These are phyloP conservation scores for Adiantum capillusveneris DNA, from an alignment of 75 land plant genomes.

Conservation along the genomic window DNA sequence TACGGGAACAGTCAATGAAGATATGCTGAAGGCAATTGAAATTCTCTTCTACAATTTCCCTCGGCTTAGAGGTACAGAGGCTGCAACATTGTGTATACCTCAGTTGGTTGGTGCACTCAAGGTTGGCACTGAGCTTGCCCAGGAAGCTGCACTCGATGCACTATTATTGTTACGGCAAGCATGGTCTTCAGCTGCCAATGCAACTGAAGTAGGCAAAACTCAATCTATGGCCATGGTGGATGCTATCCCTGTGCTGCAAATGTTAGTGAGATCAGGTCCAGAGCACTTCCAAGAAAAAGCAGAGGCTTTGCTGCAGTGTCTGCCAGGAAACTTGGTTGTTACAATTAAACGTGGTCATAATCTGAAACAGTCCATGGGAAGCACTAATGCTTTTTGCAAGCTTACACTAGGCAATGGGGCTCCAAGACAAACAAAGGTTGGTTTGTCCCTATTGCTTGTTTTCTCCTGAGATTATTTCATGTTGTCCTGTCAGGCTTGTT, in stretches of 20 bases:
- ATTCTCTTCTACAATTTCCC: conserved; percentile 84
- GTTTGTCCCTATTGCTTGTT: too few species aligned
- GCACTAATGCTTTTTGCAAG: conserved; percentile 90
- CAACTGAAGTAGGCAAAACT: conserved; percentile 88
- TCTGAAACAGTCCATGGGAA: conserved; percentile 92
- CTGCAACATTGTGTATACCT: conserved; percentile 80
- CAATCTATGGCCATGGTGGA: conserved; percentile 96
- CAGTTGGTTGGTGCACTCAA: conserved; percentile 87
- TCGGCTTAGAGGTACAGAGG: conserved; percentile 87
- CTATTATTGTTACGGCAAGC: conserved; percentile 81
- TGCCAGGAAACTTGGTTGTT: conserved; percentile 89
- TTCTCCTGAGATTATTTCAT: background rate
- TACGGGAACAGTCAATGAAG: conserved; percentile 81
- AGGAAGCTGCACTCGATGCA: conserved; percentile 91
- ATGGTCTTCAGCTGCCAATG: conserved; percentile 67
- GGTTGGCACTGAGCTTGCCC: conserved; percentile 83
- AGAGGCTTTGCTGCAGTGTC: conserved; percentile 81
- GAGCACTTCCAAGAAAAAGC: conserved; percentile 91
- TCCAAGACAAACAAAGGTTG: conserved; percentile 95
- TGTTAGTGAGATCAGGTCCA: conserved; percentile 83
- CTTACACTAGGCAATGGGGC: conserved; percentile 90
- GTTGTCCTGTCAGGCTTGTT: background rate
- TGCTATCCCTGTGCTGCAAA: conserved; percentile 86
- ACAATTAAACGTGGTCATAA: conserved; percentile 91
- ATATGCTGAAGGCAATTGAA: conserved; percentile 77